Evolutionary conservation across 2,329 filamentous ascomycete genomes (phyloP).

Genomic region (Colletotrichum gloeosporioides): DNA sequence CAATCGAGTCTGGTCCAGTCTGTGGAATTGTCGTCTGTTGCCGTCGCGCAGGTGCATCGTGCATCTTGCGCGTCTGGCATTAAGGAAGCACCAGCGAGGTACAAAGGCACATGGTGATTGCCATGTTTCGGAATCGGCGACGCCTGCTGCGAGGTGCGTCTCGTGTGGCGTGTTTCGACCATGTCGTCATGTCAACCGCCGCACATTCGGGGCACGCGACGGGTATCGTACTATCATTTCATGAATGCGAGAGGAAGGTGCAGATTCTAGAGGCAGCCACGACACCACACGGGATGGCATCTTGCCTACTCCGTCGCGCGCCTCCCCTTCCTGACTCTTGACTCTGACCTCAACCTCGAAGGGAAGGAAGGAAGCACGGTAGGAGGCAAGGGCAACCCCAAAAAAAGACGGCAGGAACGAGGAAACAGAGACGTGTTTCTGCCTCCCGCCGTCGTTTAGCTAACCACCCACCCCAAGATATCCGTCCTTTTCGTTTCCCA

Average conservation of each 20-base stretch:
- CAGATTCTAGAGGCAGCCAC: neutral
- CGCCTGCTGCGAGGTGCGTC: neutral
- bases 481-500: neutral
- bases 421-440: neutral
- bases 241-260: neutral
- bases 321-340: neutral
- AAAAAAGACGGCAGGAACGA: neutral
- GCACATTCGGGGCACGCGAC: neutral
- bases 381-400: neutral
- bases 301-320: neutral
- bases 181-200: conserved; percentile 13
- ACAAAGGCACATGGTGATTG: neutral
- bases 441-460: neutral
- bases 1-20: neutral
- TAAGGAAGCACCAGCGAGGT: neutral
- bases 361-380: neutral
- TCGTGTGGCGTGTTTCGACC: neutral
- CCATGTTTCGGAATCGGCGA: neutral
- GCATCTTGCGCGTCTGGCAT: neutral
- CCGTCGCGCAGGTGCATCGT: neutral
- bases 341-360: neutral
- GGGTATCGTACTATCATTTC: neutral
- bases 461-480: neutral
- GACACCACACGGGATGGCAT: neutral
- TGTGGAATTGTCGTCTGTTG: neutral